Evolutionary conservation across 2,329 filamentous ascomycete genomes (phyloP).

Genomic region (Fusarium subglutinans): DNA sequence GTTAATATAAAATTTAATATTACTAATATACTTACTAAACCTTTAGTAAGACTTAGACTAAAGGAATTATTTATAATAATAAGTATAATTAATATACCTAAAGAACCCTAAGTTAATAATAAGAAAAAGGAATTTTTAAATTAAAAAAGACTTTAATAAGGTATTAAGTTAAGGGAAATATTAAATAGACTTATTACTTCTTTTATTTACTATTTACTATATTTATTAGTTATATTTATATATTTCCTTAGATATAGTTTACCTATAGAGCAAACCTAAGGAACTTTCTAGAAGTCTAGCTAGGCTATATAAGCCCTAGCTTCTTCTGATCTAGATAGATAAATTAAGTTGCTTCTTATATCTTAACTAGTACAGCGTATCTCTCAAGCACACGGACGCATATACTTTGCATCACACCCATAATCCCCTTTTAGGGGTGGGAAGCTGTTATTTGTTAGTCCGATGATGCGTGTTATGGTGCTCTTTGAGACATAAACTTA

Average conservation of each 20-base stretch:
- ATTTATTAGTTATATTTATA: not conserved
- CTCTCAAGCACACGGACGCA: constrained; percentile 1
- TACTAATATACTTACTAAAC: too few relatives aligned
- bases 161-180: too few relatives aligned
- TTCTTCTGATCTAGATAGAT: not conserved
- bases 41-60: too few relatives aligned
- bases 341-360: not conserved
- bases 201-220: not conserved
- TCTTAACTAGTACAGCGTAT: not conserved
- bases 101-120: too few relatives aligned
- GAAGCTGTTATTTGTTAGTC: constrained; percentile 44
- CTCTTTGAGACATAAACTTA: constrained; percentile 47
- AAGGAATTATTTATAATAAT: too few relatives aligned
- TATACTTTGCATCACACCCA: constrained; percentile 50
- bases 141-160: too few relatives aligned
- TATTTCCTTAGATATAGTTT: not conserved
- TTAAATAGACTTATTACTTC: not conserved
- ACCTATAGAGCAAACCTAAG: not conserved
- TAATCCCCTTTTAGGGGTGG: constrained; percentile 46
- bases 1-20: too few relatives aligned
- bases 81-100: too few relatives aligned
- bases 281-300: not conserved
- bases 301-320: not conserved
- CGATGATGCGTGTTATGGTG: constrained; percentile 48
- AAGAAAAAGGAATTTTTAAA: too few relatives aligned